phyloP scores from a whole-genome alignment of 768 basidiomycete species.

The Mycena amicta region DNA sequence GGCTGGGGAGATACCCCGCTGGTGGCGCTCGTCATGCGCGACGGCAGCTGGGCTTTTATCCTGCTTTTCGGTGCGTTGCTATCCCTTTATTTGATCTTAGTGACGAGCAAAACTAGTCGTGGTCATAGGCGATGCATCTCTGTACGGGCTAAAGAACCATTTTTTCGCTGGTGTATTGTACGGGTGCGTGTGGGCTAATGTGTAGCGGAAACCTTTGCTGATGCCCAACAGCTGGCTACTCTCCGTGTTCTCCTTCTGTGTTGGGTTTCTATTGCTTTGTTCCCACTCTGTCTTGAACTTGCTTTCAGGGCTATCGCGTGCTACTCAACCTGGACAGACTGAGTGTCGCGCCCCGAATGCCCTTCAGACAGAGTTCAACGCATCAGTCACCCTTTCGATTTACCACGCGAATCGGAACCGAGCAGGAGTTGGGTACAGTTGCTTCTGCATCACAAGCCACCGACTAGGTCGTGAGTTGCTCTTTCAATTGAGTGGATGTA shows the following conservation, averaged over 20 bases:
- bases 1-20: conserved; percentile 47
- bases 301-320: conserved; percentile 22
- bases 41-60: conserved; percentile 47
- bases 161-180: conserved; percentile 7
- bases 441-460: not conserved
- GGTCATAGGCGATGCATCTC: conserved; percentile 7
- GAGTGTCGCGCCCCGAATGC: not conserved
- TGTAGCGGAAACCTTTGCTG: too few relatives aligned
- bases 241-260: conserved; percentile 21
- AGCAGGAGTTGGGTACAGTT: not conserved
- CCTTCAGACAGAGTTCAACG: conserved; percentile 4
- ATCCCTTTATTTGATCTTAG: not conserved
- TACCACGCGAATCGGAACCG: conserved; percentile 8
- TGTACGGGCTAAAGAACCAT: conserved; percentile 15
- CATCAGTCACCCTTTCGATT: conserved; percentile 7
- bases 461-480: not conserved
- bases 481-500: not conserved
- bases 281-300: not conserved
- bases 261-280: conserved; percentile 3
- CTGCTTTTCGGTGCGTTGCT: conserved; percentile 37
- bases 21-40: conserved; percentile 43
- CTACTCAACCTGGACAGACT: conserved; percentile 21
- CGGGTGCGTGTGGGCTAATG: conserved; percentile 18
- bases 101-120: conserved; percentile 1
- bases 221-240: conserved; percentile 17